Evolutionary conservation across 257 asterid genomes (phyloP).

Genomic region (Cynanchum wilfordii): DNA sequence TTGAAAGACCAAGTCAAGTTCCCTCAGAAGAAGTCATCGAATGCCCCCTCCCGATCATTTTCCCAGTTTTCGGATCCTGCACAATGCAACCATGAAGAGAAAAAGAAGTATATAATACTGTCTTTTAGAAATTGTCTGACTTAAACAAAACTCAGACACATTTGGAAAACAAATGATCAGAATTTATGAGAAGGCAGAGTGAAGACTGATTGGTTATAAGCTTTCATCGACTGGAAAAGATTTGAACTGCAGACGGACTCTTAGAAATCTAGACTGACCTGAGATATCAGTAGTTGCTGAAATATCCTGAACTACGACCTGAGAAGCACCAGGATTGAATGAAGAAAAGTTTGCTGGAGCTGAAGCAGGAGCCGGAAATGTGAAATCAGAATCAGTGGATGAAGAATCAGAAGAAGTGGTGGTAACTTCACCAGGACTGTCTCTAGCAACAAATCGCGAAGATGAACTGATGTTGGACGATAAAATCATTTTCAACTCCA

Average conservation of each 20-base stretch:
- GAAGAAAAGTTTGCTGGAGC: slow-evolving; percentile 56
- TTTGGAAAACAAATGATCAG: slow-evolving; percentile 26
- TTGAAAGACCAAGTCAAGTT: slow-evolving; percentile 48
- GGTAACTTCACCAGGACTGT: slow-evolving; percentile 49
- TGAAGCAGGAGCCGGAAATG: slow-evolving; percentile 86
- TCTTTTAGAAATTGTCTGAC: slow-evolving; percentile 23
- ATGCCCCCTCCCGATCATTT: slow-evolving; percentile 87
- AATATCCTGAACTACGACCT: slow-evolving; percentile 92
- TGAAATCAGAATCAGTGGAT: slow-evolving; percentile 83
- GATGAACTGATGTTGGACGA: slow-evolving; percentile 65
- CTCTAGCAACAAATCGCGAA: slow-evolving; percentile 55
- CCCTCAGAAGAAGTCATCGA: slow-evolving; percentile 96
- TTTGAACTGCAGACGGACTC: slow-evolving; percentile 27
- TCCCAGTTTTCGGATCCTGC: slow-evolving; percentile 90
- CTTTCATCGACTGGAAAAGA: slow-evolving; percentile 25
- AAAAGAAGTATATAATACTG: slow-evolving; percentile 39
- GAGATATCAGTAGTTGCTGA: slow-evolving; percentile 75
- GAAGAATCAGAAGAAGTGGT: slow-evolving; percentile 73
- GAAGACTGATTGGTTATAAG: slow-evolving; percentile 27
- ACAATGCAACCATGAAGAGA: slow-evolving; percentile 71
- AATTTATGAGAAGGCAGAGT: slow-evolving; percentile 20
- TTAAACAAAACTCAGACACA: slow-evolving; percentile 26
- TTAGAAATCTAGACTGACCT: slow-evolving; percentile 70
- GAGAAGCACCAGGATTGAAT: slow-evolving; percentile 68
- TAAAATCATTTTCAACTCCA: slow-evolving; percentile 92